Conservation (phyloP, 2,329 filamentous ascomycete species). For the Fusarium udum region DNA sequence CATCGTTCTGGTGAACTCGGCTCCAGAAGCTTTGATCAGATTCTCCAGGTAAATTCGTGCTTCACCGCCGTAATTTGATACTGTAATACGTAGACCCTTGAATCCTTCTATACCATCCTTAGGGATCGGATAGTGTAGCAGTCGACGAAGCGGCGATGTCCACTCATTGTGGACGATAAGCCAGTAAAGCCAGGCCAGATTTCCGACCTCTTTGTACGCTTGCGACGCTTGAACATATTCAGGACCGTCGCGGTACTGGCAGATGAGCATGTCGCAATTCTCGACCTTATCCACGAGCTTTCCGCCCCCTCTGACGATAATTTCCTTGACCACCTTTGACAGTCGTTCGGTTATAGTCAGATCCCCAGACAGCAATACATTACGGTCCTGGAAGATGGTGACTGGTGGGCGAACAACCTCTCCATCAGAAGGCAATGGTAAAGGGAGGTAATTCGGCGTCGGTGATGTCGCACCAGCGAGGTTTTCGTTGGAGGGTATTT, state of each 20-base stretch:
- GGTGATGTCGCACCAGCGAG: constrained; percentile 73
- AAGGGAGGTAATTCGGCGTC: constrained; percentile 54
- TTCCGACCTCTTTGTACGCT: constrained; percentile 84
- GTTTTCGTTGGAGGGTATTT: constrained; percentile 66
- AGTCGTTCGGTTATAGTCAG: constrained; percentile 75
- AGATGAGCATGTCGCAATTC: constrained; percentile 84
- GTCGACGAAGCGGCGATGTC: constrained; percentile 82
- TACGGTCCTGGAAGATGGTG: constrained; percentile 80
- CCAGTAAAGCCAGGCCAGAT: constrained; percentile 92
- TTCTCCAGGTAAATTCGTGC: constrained; percentile 94
- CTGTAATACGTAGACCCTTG: constrained; percentile 77
- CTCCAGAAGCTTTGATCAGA: constrained; percentile 83
- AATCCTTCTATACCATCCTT: constrained; percentile 83
- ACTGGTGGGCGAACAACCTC: constrained; percentile 60
- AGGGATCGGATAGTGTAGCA: constrained; percentile 91
- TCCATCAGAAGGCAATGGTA: constrained; percentile 51
- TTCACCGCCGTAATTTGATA: constrained; percentile 97
- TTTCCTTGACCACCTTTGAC: constrained; percentile 70
- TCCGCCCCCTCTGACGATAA: constrained; percentile 79
- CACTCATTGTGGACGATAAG: constrained; percentile 89
- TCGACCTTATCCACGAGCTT: constrained; percentile 71
- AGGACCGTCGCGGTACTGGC: constrained; percentile 83
- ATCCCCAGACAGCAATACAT: constrained; percentile 80
- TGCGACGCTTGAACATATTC: constrained; percentile 83
- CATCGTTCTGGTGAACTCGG: constrained; percentile 93